Conservation (phyloP, 2,329 filamentous ascomycete genomes). For the Sporothrix brasiliensis region DNA sequence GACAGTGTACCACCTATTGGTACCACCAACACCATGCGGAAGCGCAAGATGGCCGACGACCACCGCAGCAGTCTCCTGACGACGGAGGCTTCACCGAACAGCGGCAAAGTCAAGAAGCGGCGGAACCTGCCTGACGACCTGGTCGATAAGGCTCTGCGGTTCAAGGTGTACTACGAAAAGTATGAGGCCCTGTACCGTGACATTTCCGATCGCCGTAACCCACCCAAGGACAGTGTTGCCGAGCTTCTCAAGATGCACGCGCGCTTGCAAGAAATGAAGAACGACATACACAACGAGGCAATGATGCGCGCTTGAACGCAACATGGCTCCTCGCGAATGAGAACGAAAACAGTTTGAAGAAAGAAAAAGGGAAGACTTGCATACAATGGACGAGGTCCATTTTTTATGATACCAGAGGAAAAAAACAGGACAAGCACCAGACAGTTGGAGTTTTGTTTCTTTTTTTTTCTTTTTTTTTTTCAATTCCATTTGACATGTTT, state of each 20-base stretch:
- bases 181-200: slow-evolving; percentile 62
- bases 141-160: slow-evolving; percentile 57
- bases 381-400: slow-evolving; percentile 5
- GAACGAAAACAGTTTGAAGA: neutral
- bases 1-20: slow-evolving; percentile 39
- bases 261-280: slow-evolving; percentile 60
- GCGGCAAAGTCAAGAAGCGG: slow-evolving; percentile 34
- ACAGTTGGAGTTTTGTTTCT: neutral
- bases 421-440: slow-evolving; percentile 4
- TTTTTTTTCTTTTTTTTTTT: slow-evolving; percentile 7
- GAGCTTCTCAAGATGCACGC: slow-evolving; percentile 59
- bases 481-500: neutral
- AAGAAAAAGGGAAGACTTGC: slow-evolving; percentile 5
- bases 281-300: slow-evolving; percentile 57
- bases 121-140: slow-evolving; percentile 52
- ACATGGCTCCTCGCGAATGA: neutral
- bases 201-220: slow-evolving; percentile 54
- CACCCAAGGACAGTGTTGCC: slow-evolving; percentile 55
- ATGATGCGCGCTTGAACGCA: slow-evolving; percentile 29
- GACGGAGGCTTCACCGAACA: slow-evolving; percentile 37
- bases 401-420: slow-evolving; percentile 24
- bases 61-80: slow-evolving; percentile 32
- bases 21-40: slow-evolving; percentile 43
- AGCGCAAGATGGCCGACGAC: slow-evolving; percentile 47
- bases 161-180: slow-evolving; percentile 59